Evolutionary conservation across 257 asterid species (phyloP), one percentile per base, ranked within the genome.

Genomic region (Lantana camara): DNA sequence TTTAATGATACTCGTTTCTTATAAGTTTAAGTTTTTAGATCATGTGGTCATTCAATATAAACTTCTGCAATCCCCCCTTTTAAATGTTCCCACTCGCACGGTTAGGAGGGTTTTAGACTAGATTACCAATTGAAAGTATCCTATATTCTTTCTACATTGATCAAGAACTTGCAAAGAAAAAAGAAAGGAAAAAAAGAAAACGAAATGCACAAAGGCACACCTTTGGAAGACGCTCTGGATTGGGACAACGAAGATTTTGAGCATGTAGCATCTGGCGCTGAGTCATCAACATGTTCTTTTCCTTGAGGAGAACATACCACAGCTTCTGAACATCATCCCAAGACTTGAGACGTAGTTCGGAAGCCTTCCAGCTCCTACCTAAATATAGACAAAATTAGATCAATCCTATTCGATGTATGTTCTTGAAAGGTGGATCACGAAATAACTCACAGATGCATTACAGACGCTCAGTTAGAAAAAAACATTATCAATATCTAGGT

Each of bases 281-380:
- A 64, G 91, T 82, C 96, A 90, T 85, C 82, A 93, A 77, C 95
- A 87, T 85, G 81, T 87, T 93, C 77, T 87, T 90, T 73, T 90
- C 96, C 87, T 84, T 87, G 49, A 90, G 74, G 66, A 93, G 91
- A 61, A 93, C 95, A 74, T 76, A 84, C 97, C 97, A 93, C 9
- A 93, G 88, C 84, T 90, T 91, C 52, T 90, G 81, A 67, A 93
- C 95, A 77, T 93, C 97, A 75, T 93, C 97, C 99, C 99, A 93
- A 16, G 97, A 90, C 85, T 90, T 90, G 60, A 93, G 90, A 69
- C 96, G 96, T 71, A 93, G 83, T 71, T 93, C 97, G 70, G 89
- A 63, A 67, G 99, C 97, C 81, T 93, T 93, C 97, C 97, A 93
- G 61, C 99, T 63, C 75, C 96, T 78, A 75, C 97, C 97, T 93